Percentiles rank a stretch among this genome's conserved stretches.
Conservation (phyloP, 805 yeast species). For the Diddensiella caesifluorescens region DNA sequence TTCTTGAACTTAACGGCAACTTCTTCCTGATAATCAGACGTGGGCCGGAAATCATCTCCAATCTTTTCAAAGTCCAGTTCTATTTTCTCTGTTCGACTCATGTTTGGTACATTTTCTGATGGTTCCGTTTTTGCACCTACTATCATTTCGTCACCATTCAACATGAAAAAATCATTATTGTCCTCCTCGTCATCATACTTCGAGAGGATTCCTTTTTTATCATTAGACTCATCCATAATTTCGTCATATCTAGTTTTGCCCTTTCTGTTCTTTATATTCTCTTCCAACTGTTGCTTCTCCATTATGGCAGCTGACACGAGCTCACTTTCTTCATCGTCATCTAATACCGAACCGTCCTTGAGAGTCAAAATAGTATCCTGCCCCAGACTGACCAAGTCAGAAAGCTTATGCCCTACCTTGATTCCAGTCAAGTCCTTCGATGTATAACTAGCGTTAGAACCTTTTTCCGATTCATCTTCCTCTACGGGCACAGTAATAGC, state of each 20-base stretch:
- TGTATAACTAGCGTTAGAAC: conserved; percentile 19
- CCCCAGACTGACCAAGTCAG: conserved; percentile 38
- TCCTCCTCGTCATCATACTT: conserved; percentile 30
- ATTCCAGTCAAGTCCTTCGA: conserved; percentile 34
- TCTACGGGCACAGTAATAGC: conserved; percentile 21
- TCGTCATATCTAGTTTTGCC: conserved; percentile 33
- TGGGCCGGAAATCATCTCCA: background rate
- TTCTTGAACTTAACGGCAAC: conserved; percentile 39
- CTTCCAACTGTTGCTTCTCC: conserved; percentile 30
- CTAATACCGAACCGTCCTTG: conserved; percentile 40
- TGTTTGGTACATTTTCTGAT: conserved; percentile 21
- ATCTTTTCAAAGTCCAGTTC: conserved; percentile 1
- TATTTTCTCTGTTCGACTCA: conserved; percentile 14
- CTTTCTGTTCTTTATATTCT: conserved; percentile 17
- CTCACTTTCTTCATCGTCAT: conserved; percentile 31
- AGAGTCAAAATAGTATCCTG: conserved; percentile 50
- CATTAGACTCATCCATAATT: conserved; percentile 29
- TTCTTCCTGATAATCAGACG: conserved; percentile 30
- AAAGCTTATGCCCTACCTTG: conserved; percentile 42
- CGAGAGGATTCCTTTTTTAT: conserved; percentile 16
- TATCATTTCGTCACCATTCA: conserved; percentile 35
- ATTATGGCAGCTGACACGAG: conserved; percentile 41
- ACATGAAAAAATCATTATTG: conserved; percentile 26
- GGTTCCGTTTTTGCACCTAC: conserved; percentile 18
- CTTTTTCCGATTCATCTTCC: conserved; percentile 9